These are phyloP conservation scores for Phytophthora citrophthora DNA, from an alignment of 352 stramenopile genomes.

Conservation along the genomic window DNA sequence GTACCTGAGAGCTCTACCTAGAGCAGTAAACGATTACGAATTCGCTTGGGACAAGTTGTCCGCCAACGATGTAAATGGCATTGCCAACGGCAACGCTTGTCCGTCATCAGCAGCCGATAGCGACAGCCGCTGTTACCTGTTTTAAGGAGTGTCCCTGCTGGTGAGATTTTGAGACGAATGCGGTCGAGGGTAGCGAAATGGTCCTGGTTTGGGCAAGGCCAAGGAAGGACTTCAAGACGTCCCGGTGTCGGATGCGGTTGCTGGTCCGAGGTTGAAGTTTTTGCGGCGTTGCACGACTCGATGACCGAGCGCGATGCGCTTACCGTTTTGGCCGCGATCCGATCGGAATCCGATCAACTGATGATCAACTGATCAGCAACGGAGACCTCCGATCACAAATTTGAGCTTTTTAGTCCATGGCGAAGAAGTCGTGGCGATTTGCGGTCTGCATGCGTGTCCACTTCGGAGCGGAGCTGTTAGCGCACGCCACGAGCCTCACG, in stretches of 20 bases:
- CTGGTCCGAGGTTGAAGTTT: conserved; percentile 7
- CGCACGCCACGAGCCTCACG: not conserved
- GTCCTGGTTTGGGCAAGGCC: too few species aligned
- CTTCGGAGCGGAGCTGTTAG: not conserved
- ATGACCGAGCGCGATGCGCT: not conserved
- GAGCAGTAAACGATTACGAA: too few species aligned
- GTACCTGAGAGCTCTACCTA: not conserved
- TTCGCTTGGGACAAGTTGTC: too few species aligned
- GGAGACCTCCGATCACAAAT: not conserved
- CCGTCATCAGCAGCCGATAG: conserved; percentile 1
- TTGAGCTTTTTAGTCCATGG: not conserved
- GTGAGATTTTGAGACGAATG: not conserved
- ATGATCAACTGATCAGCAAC: too few species aligned
- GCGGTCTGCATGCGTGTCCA: not conserved
- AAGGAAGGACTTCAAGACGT: too few species aligned
- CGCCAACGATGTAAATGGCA: not conserved
- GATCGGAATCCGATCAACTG: not conserved
- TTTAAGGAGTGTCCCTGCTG: conserved; percentile 1
- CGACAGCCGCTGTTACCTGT: conserved; percentile 1
- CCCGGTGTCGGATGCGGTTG: not conserved
- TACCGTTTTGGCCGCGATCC: not conserved
- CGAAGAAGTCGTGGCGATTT: not conserved
- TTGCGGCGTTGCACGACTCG: not conserved
- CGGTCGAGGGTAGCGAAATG: too few species aligned
- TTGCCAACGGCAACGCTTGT: not conserved